Percentiles rank a stretch among this genome's conserved stretches.
Evolutionary conservation across 2,329 filamentous ascomycete species (phyloP).

Genomic region (Dactylellina sp.): DNA sequence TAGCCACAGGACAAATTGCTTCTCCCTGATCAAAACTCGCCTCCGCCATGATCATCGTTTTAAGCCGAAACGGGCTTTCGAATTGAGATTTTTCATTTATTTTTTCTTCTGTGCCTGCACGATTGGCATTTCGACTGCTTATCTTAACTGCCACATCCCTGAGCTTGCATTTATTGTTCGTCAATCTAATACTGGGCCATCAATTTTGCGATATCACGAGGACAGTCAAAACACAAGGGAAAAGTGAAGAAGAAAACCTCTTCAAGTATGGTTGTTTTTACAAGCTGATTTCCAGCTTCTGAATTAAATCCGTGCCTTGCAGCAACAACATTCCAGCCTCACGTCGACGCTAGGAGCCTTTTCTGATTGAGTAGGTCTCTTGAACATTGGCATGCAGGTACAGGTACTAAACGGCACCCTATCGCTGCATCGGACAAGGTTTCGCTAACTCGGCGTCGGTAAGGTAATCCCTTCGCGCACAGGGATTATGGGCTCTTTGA

Average conservation of each 20-base stretch:
- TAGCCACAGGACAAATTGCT: slow-evolving; percentile 19
- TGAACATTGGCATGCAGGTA: slow-evolving; percentile 34
- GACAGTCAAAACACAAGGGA: background rate
- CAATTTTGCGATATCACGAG: slow-evolving; percentile 5
- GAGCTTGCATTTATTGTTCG: slow-evolving; percentile 16
- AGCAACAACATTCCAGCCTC: slow-evolving; percentile 39
- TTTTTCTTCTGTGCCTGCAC: slow-evolving; percentile 22
- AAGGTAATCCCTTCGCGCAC: slow-evolving; percentile 21
- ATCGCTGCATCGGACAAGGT: slow-evolving; percentile 27
- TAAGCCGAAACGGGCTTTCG: slow-evolving; percentile 34
- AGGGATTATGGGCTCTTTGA: slow-evolving; percentile 20
- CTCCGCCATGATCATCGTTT: slow-evolving; percentile 36
- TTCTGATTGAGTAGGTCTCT: slow-evolving; percentile 33
- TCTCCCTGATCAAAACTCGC: slow-evolving; percentile 15
- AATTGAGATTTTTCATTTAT: slow-evolving; percentile 32
- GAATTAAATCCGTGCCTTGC: slow-evolving; percentile 44
- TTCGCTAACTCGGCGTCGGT: slow-evolving; percentile 22
- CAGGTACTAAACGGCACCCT: slow-evolving; percentile 26
- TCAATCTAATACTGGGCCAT: slow-evolving; percentile 5
- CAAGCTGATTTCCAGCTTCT: slow-evolving; percentile 22
- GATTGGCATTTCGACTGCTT: slow-evolving; percentile 28
- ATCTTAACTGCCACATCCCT: slow-evolving; percentile 30
- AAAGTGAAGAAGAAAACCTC: too few relatives aligned
- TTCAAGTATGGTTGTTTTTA: background rate
- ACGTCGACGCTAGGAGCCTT: slow-evolving; percentile 22